These are phyloP conservation scores for Digitaria exilis DNA, from an alignment of 202 grass and related monocot genomes.

Conservation along the genomic window DNA sequence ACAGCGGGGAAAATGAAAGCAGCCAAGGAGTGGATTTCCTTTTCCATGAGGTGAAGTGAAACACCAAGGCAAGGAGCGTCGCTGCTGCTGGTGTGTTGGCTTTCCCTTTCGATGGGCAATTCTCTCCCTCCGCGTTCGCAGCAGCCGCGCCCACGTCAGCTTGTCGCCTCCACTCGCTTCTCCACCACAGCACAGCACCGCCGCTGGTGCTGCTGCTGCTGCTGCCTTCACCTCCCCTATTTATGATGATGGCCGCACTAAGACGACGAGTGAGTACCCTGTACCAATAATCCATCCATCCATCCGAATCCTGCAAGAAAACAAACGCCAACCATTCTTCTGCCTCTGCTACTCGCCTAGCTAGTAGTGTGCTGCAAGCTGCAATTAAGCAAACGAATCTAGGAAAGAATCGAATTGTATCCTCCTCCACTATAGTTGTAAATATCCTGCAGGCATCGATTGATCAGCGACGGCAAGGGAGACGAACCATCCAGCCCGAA, in stretches of 20 bases:
- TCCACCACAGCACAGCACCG: neutral
- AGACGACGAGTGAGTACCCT: neutral
- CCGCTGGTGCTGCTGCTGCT: neutral
- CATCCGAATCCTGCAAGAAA: no score
- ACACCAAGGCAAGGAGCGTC: neutral
- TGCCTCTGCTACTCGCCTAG: neutral
- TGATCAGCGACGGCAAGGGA: neutral
- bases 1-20: no score
- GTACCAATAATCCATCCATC: neutral
- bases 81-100: neutral
- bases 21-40: neutral
- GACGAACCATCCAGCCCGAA: neutral
- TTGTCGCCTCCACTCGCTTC: slow-evolving; percentile 13
- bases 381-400: neutral
- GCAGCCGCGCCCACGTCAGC: neutral
- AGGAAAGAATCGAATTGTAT: neutral
- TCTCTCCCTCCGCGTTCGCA: neutral
- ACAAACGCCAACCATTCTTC: neutral
- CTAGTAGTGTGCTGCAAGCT: neutral
- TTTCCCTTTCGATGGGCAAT: neutral
- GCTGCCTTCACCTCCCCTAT: neutral
- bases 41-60: neutral
- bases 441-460: neutral
- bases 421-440: neutral
- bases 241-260: neutral